phyloP scores from a whole-genome alignment of 1,284 basidiomycete genomes.

The Agroathelia rolfsii region DNA sequence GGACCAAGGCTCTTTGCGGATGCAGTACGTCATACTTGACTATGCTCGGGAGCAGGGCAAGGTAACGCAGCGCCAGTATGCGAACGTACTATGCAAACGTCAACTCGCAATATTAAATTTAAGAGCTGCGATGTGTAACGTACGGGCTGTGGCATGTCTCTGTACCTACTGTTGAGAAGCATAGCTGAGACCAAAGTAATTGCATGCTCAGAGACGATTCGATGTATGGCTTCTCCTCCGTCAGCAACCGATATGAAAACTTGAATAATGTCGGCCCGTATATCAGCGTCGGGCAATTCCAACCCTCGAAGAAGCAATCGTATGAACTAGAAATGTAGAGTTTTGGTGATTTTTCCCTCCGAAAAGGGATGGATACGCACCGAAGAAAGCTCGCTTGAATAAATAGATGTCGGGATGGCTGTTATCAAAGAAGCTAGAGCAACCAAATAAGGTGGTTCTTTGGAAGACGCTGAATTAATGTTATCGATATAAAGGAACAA shows the following conservation, averaged over 20 bases:
- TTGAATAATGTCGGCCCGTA: slow-evolving; percentile 75
- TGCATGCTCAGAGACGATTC: slow-evolving; percentile 56
- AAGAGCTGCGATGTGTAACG: slow-evolving; percentile 13
- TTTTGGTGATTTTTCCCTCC: slow-evolving; percentile 3
- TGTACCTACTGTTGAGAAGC: slow-evolving; percentile 46
- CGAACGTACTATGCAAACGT: slow-evolving; percentile 52
- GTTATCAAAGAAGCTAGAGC: slow-evolving; percentile 80
- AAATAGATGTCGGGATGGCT: slow-evolving; percentile 70
- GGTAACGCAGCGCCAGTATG: slow-evolving; percentile 62
- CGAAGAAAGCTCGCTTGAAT: slow-evolving; percentile 54
- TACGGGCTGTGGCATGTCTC: slow-evolving; percentile 46
- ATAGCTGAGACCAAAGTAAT: slow-evolving; percentile 62
- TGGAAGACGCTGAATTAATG: slow-evolving; percentile 13
- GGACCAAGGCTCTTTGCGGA: slow-evolving; percentile 59
- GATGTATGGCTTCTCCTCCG: slow-evolving; percentile 40
- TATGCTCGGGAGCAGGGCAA: slow-evolving; percentile 62
- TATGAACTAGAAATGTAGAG: slow-evolving; percentile 49
- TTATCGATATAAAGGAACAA: slow-evolving; percentile 1
- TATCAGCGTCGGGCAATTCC: slow-evolving; percentile 61
- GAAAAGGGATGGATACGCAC: slow-evolving; percentile 30
- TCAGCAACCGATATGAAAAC: slow-evolving; percentile 68
- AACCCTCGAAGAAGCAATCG: slow-evolving; percentile 85
- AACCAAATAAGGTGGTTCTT: slow-evolving; percentile 72
- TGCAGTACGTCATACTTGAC: slow-evolving; percentile 76
- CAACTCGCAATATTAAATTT: slow-evolving; percentile 1